Percentiles rank a stretch among this genome's conserved stretches.
Conservation (phyloP, 106 monocot species). For the Cymbidium sinense region DNA sequence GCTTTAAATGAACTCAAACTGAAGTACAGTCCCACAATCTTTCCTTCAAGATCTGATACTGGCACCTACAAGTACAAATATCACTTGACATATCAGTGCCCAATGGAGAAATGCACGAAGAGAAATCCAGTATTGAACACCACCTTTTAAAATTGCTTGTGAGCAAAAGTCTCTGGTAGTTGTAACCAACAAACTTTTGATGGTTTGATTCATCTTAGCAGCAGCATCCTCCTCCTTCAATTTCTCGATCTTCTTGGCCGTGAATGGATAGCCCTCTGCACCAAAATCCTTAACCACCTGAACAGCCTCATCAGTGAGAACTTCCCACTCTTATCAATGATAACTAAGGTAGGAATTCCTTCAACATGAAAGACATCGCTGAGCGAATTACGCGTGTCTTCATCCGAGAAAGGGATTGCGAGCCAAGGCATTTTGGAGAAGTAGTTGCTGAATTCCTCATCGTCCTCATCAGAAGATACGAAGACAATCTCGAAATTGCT, state of each 20-base stretch:
- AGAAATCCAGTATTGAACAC: neutral
- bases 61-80: slow-evolving; percentile 34
- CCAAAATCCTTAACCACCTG: slow-evolving; percentile 38
- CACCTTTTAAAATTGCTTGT: slow-evolving; percentile 54
- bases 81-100: neutral
- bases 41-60: slow-evolving; percentile 65
- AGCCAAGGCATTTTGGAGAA: slow-evolving; percentile 86
- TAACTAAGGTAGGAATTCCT: slow-evolving; percentile 52
- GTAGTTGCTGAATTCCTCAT: slow-evolving; percentile 45
- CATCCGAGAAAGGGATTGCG: slow-evolving; percentile 69
- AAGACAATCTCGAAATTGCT: slow-evolving; percentile 60
- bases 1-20: slow-evolving; percentile 13
- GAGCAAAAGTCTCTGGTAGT: slow-evolving; percentile 48
- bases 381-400: slow-evolving; percentile 23
- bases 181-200: slow-evolving; percentile 34
- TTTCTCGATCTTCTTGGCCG: slow-evolving; percentile 34
- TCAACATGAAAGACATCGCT: slow-evolving; percentile 29
- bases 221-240: slow-evolving; percentile 41
- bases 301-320: slow-evolving; percentile 32
- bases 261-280: slow-evolving; percentile 41
- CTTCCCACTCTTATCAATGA: slow-evolving; percentile 43
- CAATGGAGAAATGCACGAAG: neutral
- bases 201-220: slow-evolving; percentile 54
- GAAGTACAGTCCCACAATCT: slow-evolving; percentile 58
- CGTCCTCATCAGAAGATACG: slow-evolving; percentile 54